A percentile compares a stretch with the other conserved stretches of the same genome.
Evolutionary conservation across 164 flowering plant species (phyloP).

Genomic region (Vitis labrusca): DNA sequence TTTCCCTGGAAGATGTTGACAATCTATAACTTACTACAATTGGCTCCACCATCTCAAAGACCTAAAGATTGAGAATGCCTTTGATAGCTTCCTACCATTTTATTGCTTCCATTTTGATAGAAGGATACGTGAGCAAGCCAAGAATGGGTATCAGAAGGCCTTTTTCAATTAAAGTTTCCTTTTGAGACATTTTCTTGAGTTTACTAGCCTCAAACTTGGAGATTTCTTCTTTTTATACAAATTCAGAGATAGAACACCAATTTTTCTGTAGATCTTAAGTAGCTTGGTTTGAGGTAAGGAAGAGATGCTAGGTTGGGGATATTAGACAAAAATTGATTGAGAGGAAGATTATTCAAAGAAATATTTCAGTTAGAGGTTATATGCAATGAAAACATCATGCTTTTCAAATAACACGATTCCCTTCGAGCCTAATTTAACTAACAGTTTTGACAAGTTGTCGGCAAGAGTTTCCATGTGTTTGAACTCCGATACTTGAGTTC

Average conservation of each 20-base stretch:
- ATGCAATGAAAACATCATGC: constrained; percentile 57
- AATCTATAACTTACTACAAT: constrained; percentile 35
- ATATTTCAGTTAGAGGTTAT: constrained; percentile 61
- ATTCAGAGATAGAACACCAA: constrained; percentile 62
- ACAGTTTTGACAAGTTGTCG: constrained; percentile 37
- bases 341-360: constrained; percentile 35
- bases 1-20: constrained; percentile 33
- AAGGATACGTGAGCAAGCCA: constrained; percentile 46
- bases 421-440: constrained; percentile 29
- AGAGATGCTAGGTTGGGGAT: constrained; percentile 43
- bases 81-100: constrained; percentile 38
- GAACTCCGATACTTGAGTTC: constrained; percentile 12
- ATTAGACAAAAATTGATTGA: constrained; percentile 56
- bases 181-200: constrained; percentile 21
- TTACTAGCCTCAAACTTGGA: constrained; percentile 11
- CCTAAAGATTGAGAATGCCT: constrained; percentile 33
- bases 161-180: constrained; percentile 19
- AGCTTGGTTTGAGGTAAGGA: constrained; percentile 33
- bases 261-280: constrained; percentile 35
- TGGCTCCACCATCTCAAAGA: constrained; percentile 42
- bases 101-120: constrained; percentile 30
- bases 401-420: constrained; percentile 35
- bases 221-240: constrained; percentile 36
- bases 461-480: constrained; percentile 23
- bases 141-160: constrained; percentile 47